Base-by-base conservation (phyloP, 2,329 filamentous ascomycete species). In the Aspergillus calidoustus region DNA sequence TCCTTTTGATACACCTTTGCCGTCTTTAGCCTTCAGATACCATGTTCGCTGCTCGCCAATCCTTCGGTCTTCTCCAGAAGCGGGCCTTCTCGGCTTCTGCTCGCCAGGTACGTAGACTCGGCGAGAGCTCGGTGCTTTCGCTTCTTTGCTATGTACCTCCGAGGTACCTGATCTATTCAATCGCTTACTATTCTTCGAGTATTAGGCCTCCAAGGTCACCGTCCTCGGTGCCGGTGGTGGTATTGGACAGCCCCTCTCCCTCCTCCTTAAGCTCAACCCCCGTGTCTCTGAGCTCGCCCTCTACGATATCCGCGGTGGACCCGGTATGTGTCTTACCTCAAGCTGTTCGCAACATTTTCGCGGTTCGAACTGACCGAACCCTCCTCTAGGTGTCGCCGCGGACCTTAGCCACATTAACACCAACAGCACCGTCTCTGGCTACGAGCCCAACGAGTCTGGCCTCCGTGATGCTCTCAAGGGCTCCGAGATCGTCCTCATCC, bases 321-420 rank as follows among this genome's bases (percentile, higher is more conserved):
- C 94, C 79, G 93, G 93, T 96, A 88, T 69, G 89, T 84, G 57
- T 61, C 54, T 60, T 60, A 47, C 19, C 54, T 57, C 41, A 22
- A 54, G 55, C 31, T 5, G 17, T n/a, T 30, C 34, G 25, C 31
- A 19, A 50, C 44, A 59, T 43, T 54, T 44, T 54, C 44, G 52
- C 46, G 41, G 48, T 50, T 19, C 25, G n/a, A 58, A 58, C 63
- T 65, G 54, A 66, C 54, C 25, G 19, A 7, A 56, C 13, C 59
- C 67, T 73, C 50, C 72, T 66, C 44, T 72, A 95, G 94, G 94
- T 90, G 95, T 99, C 81, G 95, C 94, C 74, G 95, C 95, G 79
- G 95, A 99, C 82, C 89, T 99, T 82, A 91, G 91, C 77, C 95
- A 99, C 87, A 93, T 99, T 88, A 98, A 98, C 90, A 97, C 94